These are phyloP conservation scores for Eimeria praecox DNA, from an alignment of 169 alveolate species.

Conservation along the genomic window DNA sequence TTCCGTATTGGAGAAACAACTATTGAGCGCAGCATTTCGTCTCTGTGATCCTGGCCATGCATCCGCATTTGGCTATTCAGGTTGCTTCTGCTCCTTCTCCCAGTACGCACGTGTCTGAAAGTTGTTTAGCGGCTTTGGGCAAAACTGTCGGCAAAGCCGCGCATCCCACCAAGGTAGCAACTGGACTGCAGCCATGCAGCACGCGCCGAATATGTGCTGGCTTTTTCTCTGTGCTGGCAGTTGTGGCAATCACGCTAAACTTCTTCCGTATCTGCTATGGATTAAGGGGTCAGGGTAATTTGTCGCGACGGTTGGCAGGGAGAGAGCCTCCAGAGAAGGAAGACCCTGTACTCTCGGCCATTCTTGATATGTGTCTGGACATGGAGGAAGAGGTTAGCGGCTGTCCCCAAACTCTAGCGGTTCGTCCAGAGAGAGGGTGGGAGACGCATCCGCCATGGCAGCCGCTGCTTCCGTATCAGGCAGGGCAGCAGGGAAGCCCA, in stretches of 20 bases:
- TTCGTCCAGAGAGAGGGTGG: background rate
- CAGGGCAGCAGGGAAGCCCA: no score
- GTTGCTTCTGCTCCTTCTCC: no score
- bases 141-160: background rate
- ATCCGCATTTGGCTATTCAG: no score
- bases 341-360: background rate
- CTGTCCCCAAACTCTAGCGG: background rate
- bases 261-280: background rate
- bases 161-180: background rate
- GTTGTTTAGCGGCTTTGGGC: background rate
- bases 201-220: background rate
- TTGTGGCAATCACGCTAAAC: background rate
- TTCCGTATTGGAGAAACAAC: no score
- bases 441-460: background rate
- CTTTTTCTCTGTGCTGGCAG: background rate
- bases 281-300: background rate
- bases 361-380: slow-evolving; percentile 11
- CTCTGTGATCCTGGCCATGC: no score
- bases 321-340: background rate
- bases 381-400: background rate
- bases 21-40: no score
- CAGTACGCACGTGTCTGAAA: background rate
- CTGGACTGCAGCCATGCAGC: background rate
- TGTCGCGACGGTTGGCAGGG: background rate
- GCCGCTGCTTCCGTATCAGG: background rate